Evolutionary conservation across 2,329 filamentous ascomycete species (phyloP).

Genomic region (Verticillium isaacii): DNA sequence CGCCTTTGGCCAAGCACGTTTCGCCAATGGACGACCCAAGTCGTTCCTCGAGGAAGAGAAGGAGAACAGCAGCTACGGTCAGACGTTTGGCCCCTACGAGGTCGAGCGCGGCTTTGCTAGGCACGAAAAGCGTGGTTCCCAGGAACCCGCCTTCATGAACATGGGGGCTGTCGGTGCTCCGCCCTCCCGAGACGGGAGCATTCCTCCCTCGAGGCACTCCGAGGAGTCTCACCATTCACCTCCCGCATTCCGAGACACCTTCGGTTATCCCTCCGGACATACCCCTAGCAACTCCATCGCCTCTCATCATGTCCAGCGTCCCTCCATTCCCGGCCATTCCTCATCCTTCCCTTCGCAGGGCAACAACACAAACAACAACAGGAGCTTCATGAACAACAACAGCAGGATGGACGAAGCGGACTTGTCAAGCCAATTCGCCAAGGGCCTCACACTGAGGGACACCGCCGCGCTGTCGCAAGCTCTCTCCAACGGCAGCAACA

Average conservation of each 20-base stretch:
- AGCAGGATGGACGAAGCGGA: conserved; percentile 31
- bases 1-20: conserved; percentile 11
- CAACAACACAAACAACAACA: conserved; percentile 21
- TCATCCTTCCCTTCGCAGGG: conserved; percentile 41
- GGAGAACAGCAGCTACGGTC: conserved; percentile 22
- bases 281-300: conserved; percentile 40
- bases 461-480: conserved; percentile 11
- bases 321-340: conserved; percentile 36
- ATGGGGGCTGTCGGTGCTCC: conserved; percentile 29
- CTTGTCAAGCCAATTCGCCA: conserved; percentile 26
- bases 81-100: conserved; percentile 6
- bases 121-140: conserved; percentile 24
- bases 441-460: conserved; percentile 28
- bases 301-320: conserved; percentile 29
- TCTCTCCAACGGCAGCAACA: conserved; percentile 9
- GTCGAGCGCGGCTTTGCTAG: conserved; percentile 13
- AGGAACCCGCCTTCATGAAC: conserved; percentile 37
- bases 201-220: conserved; percentile 51
- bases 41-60: conserved; percentile 34
- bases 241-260: conserved; percentile 26
- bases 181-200: conserved; percentile 47
- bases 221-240: conserved; percentile 31
- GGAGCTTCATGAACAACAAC: conserved; percentile 27
- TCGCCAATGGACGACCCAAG: conserved; percentile 23
- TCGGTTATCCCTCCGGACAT: conserved; percentile 25